Evolutionary conservation across 768 basidiomycete genomes (phyloP), one percentile per base, ranked within the genome.

Genomic region (Boletus tomentosulus): DNA sequence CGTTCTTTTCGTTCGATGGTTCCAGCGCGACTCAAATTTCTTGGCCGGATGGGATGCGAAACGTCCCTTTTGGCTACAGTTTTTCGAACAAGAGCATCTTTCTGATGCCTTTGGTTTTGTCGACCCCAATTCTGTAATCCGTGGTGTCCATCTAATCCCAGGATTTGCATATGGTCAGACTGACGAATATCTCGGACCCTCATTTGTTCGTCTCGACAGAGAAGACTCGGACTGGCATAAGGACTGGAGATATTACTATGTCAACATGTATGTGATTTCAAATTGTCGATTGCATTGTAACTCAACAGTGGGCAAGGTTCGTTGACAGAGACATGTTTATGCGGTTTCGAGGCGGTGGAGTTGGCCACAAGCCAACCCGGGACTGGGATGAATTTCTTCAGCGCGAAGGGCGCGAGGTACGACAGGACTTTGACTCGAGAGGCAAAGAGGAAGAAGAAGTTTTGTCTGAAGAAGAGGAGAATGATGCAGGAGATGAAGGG

Each of bases 1-100:
- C 1, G 71, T 80, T 16, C 54, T 81, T 2, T 79, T 73, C 62
- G 73, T 81, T 0, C 60, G 64, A 1, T 76, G 76, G 73, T 66
- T 75, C 43, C 66, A 68, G 1, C 43, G 50, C 0, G 72, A 77
- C 33, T 57, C 46, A 1, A 54, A 42, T 3, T 64, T 51, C 47
- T 27, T 16, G 0, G 59, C 57, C 16, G 69, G 76, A 3, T 68
- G 71, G 56, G 55, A 60, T 4, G 41, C 54, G 0, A 60, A 66
- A 16, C 60, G 24, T 3, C 41, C 13, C 10, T 13, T 8, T 6
- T 12, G 6, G 0, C 22, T 43, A 11, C 12, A 43, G 41, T 43
- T 43, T 22, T 43, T 43, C 24, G 24, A 25, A 13, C 9, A 43
- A 43, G 22, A 43, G 25, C 39, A 15, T 22, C 39, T 22, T 39